Percentiles rank a stretch among this genome's conserved stretches.
Conservation (phyloP, 2,329 filamentous ascomycete genomes). For the Ophiosphaerella korrae region DNA sequence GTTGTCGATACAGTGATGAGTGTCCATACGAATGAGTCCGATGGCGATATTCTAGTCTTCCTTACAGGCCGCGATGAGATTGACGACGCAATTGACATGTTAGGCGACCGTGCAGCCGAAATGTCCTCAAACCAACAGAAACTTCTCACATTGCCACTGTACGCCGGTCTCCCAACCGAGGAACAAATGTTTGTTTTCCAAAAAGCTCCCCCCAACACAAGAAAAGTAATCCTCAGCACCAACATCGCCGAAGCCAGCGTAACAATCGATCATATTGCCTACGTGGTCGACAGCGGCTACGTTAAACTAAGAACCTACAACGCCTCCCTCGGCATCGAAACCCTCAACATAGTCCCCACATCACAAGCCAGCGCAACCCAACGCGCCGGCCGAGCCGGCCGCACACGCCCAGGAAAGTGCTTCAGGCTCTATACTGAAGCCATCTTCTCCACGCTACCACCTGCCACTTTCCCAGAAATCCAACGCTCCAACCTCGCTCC, state of each 20-base stretch:
- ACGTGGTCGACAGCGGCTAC: conserved; percentile 88
- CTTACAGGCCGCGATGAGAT: conserved; percentile 94
- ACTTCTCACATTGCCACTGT: conserved; percentile 78
- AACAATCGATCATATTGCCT: conserved; percentile 88
- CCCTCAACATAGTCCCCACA: conserved; percentile 77
- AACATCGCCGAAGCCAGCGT: conserved; percentile 97
- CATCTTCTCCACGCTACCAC: conserved; percentile 67
- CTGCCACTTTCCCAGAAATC: conserved; percentile 84
- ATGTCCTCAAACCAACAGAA: conserved; percentile 64
- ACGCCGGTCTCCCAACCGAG: conserved; percentile 85
- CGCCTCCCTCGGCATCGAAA: conserved; percentile 83
- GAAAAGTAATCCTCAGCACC: conserved; percentile 91
- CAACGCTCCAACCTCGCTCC: conserved; percentile 90
- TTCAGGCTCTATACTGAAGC: conserved; percentile 88
- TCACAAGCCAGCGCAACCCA: conserved; percentile 95
- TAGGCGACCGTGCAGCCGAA: conserved; percentile 72
- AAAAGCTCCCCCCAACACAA: conserved; percentile 75
- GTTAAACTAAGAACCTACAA: conserved; percentile 90
- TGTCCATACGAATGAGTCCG: conserved; percentile 79
- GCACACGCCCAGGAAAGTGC: conserved; percentile 90
- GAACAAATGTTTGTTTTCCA: conserved; percentile 97
- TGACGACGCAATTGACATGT: conserved; percentile 76
- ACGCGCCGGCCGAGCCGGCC: conserved; percentile 84
- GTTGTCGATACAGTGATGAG: conserved; percentile 83
- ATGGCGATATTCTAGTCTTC: conserved; percentile 90